Percentiles rank a stretch among this genome's conserved stretches.
These are phyloP conservation scores for Ophiostoma perfectum DNA, from an alignment of 2,329 filamentous ascomycete genomes.

Conservation along the genomic window DNA sequence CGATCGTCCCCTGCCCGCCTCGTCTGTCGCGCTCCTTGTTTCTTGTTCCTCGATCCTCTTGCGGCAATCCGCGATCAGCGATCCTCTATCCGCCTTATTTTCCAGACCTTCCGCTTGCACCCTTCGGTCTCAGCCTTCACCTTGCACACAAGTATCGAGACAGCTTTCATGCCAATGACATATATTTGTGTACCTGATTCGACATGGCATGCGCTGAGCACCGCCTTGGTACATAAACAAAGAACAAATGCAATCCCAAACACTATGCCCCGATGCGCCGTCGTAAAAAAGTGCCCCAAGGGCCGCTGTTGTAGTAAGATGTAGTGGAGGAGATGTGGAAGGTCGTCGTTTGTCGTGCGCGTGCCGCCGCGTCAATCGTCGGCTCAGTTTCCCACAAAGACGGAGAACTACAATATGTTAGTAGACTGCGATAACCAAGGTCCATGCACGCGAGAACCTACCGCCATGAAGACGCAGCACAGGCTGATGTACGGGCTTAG, in stretches of 20 bases:
- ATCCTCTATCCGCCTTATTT: too few relatives aligned
- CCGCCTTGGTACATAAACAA: neutral
- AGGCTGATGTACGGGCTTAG: conserved; percentile 93
- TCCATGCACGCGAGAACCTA: conserved; percentile 34
- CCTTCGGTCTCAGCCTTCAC: too few relatives aligned
- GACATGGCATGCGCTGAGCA: neutral
- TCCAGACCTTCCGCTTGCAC: too few relatives aligned
- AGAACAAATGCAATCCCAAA: conserved; percentile 1
- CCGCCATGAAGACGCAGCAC: conserved; percentile 91
- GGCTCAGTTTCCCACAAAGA: conserved; percentile 24
- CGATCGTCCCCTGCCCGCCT: too few relatives aligned
- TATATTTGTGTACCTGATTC: neutral
- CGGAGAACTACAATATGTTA: conserved; percentile 22
- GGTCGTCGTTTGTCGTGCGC: neutral
- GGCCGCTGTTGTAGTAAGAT: neutral
- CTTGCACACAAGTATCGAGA: neutral
- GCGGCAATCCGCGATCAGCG: too few relatives aligned
- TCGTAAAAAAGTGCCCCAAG: neutral
- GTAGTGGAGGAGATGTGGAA: neutral
- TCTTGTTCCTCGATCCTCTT: too few relatives aligned
- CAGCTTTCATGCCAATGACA: neutral
- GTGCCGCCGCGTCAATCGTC: neutral
- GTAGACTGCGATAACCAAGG: too few relatives aligned
- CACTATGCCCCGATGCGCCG: conserved; percentile 7
- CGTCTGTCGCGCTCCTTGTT: too few relatives aligned